Conservation (phyloP, 345 rosid species). For the Eucalyptus curtisii region DNA sequence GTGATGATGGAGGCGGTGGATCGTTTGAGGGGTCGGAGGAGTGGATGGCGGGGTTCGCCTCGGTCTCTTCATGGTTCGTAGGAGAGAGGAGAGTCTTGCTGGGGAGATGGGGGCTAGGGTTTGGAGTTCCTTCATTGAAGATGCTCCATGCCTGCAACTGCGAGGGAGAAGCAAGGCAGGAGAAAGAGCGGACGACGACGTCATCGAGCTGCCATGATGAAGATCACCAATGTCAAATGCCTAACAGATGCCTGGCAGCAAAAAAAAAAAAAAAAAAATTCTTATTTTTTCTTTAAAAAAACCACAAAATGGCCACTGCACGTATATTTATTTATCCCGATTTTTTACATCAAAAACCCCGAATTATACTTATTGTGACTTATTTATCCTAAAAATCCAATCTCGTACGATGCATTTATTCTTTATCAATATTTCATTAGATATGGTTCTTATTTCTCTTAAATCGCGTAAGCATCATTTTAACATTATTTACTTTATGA, state of each 20-base stretch:
- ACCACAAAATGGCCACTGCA: no score
- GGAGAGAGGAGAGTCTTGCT: not conserved
- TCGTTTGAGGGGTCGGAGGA: not conserved
- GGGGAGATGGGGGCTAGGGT: not conserved
- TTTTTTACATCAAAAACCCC: accelerated
- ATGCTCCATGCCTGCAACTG: not conserved
- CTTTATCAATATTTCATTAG: not conserved
- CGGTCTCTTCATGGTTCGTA: slow-evolving; percentile 36
- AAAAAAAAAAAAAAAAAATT: not conserved
- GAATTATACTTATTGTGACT: no score
- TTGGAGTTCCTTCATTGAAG: not conserved
- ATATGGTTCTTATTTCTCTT: accelerated
- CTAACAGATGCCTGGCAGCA: not conserved
- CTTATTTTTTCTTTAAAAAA: no score
- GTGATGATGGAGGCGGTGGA: slow-evolving; percentile 8
- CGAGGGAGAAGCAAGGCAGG: not conserved
- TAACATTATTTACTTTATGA: accelerated
- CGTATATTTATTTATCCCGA: no score
- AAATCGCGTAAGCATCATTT: accelerated
- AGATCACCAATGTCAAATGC: not conserved
- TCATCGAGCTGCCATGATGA: not conserved
- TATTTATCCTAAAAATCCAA: no score
- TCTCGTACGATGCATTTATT: no score
- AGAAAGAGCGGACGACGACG: not conserved
- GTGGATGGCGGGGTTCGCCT: slow-evolving; percentile 12